phyloP scores from a whole-genome alignment of 2,329 filamentous ascomycete species.

The Nannizzia gypsea region DNA sequence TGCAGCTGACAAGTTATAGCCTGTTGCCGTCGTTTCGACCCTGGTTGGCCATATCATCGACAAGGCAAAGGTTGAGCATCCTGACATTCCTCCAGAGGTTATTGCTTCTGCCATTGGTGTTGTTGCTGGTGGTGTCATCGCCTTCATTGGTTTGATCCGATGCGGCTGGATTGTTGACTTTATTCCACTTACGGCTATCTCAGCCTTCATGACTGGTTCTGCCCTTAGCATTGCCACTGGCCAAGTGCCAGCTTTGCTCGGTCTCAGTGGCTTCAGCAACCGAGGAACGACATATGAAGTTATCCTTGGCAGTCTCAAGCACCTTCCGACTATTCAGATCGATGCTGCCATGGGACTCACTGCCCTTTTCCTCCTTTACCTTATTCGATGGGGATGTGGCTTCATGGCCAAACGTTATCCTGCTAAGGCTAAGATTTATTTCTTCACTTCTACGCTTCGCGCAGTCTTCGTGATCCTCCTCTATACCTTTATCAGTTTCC shows the following conservation, averaged over 20 bases:
- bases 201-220: conserved; percentile 94
- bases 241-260: conserved; percentile 72
- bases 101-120: conserved; percentile 71
- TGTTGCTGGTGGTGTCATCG: conserved; percentile 64
- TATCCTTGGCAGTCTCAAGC: conserved; percentile 68
- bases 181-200: conserved; percentile 80
- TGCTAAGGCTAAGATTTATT: conserved; percentile 58
- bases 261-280: conserved; percentile 59
- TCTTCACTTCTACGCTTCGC: conserved; percentile 82
- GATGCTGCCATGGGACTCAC: conserved; percentile 85
- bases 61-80: conserved; percentile 46
- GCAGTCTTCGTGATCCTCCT: conserved; percentile 85
- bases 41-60: conserved; percentile 72
- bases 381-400: conserved; percentile 56
- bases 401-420: conserved; percentile 58
- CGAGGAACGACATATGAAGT: conserved; percentile 69
- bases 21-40: conserved; percentile 90
- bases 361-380: conserved; percentile 64
- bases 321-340: conserved; percentile 54
- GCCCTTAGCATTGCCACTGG: conserved; percentile 78
- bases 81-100: conserved; percentile 45
- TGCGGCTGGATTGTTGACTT: conserved; percentile 86
- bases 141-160: conserved; percentile 64
- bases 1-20: conserved; percentile 38
- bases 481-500: conserved; percentile 82